phyloP scores from a whole-genome alignment of 768 basidiomycete species.

The Macrolepiota albuminosa region DNA sequence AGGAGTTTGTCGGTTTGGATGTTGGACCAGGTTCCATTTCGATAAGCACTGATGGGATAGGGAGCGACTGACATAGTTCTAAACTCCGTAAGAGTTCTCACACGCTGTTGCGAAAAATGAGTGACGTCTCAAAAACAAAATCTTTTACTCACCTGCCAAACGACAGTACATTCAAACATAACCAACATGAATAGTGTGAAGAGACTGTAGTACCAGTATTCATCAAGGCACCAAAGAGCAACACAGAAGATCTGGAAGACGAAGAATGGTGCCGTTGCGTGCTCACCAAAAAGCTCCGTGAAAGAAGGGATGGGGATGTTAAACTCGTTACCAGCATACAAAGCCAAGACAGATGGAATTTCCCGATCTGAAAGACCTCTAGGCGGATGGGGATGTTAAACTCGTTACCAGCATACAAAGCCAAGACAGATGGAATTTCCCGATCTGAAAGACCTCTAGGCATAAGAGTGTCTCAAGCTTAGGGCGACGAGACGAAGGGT shows the following conservation, averaged over 20 bases:
- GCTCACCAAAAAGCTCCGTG: slow-evolving; percentile 86
- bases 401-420: slow-evolving; percentile 87
- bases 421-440: slow-evolving; percentile 46
- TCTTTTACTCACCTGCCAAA: slow-evolving; percentile 77
- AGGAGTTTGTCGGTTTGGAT: slow-evolving; percentile 84
- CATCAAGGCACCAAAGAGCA: slow-evolving; percentile 94
- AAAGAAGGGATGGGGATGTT: slow-evolving; percentile 97
- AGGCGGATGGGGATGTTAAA: slow-evolving; percentile 90
- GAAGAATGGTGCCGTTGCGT: slow-evolving; percentile 98
- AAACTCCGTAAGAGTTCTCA: slow-evolving; percentile 91
- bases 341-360: slow-evolving; percentile 46
- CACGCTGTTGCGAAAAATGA: slow-evolving; percentile 50
- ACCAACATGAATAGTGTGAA: slow-evolving; percentile 99
- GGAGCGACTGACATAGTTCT: slow-evolving; percentile 94
- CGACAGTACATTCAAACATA: slow-evolving; percentile 97
- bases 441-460: slow-evolving; percentile 50
- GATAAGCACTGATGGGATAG: slow-evolving; percentile 78
- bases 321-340: slow-evolving; percentile 94
- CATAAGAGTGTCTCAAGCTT: slow-evolving; percentile 59
- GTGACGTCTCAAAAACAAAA: not conserved
- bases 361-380: slow-evolving; percentile 47
- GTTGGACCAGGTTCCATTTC: slow-evolving; percentile 75
- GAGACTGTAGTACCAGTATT: slow-evolving; percentile 98
- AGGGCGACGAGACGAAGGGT: slow-evolving; percentile 75
- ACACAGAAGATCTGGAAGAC: slow-evolving; percentile 99